phyloP scores from a whole-genome alignment of 257 asterid species.

The Perilla frutescens region DNA sequence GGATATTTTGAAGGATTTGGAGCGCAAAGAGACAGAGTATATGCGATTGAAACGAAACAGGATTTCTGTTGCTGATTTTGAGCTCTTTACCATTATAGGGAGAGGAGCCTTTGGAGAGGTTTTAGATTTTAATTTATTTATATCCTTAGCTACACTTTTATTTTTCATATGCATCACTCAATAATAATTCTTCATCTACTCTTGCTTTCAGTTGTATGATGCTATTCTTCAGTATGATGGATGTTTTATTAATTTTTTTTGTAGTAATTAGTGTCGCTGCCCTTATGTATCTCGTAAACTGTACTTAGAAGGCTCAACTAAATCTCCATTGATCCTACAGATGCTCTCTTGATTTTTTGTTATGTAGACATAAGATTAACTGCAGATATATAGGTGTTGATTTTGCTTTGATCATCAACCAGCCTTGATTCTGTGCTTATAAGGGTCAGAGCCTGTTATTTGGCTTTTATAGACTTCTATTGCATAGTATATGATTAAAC shows the following conservation, averaged over 20 bases:
- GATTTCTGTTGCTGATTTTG: conserved; percentile 80
- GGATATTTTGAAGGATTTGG: conserved; percentile 69
- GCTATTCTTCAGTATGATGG: not conserved
- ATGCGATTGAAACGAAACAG: conserved; percentile 80
- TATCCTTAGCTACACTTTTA: not conserved
- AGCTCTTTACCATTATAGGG: conserved; percentile 72
- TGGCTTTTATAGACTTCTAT: too few species aligned
- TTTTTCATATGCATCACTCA: not conserved
- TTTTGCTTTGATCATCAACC: too few species aligned
- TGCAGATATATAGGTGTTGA: too few species aligned
- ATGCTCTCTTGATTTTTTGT: too few species aligned
- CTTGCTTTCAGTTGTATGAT: not conserved
- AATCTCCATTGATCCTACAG: too few species aligned
- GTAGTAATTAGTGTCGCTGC: too few species aligned
- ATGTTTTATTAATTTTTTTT: not conserved
- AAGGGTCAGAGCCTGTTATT: too few species aligned
- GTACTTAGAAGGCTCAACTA: too few species aligned
- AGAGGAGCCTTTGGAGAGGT: conserved; percentile 98
- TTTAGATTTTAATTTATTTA: not conserved
- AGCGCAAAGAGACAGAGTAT: conserved; percentile 74
- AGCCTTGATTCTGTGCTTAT: too few species aligned
- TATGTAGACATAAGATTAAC: too few species aligned
- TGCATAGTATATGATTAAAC: not conserved
- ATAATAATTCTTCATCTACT: not conserved
- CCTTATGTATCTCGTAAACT: too few species aligned